A percentile compares a stretch with the other conserved stretches of the same genome.
phyloP scores from a whole-genome alignment of 768 basidiomycete genomes.

The Leccinum boreale region DNA sequence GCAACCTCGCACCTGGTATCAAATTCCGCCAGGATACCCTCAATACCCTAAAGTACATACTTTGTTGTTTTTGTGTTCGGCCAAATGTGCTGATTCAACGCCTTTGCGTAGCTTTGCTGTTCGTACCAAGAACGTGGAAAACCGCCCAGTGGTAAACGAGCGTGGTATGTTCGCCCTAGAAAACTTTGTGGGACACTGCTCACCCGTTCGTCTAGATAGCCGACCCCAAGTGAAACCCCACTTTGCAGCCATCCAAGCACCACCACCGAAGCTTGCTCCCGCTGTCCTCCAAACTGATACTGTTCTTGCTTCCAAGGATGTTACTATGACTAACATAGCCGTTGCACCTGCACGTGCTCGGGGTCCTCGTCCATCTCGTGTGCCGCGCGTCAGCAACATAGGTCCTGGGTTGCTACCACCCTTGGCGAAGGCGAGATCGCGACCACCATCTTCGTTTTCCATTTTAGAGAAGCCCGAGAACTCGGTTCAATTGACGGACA shows the following conservation, averaged over 20 bases:
- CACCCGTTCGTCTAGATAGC: conserved; percentile 42
- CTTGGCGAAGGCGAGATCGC: conserved; percentile 17
- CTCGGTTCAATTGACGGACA: conserved; percentile 46
- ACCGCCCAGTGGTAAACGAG: conserved; percentile 75
- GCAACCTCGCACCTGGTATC: conserved; percentile 79
- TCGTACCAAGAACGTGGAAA: conserved; percentile 84
- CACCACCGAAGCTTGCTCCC: conserved; percentile 44
- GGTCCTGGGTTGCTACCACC: conserved; percentile 25
- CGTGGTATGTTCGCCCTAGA: conserved; percentile 47
- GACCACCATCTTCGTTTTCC: conserved; percentile 13
- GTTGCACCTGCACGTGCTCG: conserved; percentile 17
- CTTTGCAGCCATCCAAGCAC: conserved; percentile 58
- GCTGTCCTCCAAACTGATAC: conserved; percentile 44
- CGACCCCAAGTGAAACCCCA: conserved; percentile 57
- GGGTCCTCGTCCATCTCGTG: conserved; percentile 30
- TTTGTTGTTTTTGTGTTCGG: neutral
- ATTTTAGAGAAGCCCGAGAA: conserved; percentile 17
- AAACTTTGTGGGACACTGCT: neutral
- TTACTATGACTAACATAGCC: conserved; percentile 7
- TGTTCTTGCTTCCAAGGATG: conserved; percentile 18
- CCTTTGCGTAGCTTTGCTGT: conserved; percentile 63
- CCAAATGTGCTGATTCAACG: neutral
- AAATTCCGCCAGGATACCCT: conserved; percentile 86
- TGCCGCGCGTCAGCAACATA: conserved; percentile 31
- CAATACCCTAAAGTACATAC: conserved; percentile 81